phyloP scores from a whole-genome alignment of 441 rosid species.

The Populus hybrid region DNA sequence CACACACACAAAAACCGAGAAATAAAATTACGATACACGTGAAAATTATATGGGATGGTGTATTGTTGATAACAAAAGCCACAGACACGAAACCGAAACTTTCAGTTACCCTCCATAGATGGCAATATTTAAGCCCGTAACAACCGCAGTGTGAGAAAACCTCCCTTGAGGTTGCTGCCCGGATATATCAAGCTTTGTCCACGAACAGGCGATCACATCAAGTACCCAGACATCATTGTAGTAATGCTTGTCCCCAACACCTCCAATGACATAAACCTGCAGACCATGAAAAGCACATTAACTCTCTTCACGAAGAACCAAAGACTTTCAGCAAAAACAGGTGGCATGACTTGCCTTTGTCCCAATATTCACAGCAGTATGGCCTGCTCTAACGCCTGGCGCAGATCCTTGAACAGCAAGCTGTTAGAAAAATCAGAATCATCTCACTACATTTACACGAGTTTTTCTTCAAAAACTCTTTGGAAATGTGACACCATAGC shows the following conservation, averaged over 20 bases:
- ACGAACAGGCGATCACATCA: conserved; percentile 37
- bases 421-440: conserved; percentile 28
- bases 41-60: background rate
- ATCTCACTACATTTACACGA: background rate
- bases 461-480: background rate
- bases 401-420: conserved; percentile 46
- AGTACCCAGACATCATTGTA: conserved; percentile 71
- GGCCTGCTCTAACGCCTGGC: conserved; percentile 75
- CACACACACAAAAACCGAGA: background rate
- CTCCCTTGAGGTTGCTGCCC: conserved; percentile 75
- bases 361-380: conserved; percentile 55
- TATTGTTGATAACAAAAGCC: background rate
- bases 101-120: conserved; percentile 64
- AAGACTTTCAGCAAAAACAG: background rate
- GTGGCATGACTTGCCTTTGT: conserved; percentile 42
- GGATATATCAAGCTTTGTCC: conserved; percentile 45
- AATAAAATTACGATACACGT: background rate
- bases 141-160: conserved; percentile 71
- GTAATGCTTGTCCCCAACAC: conserved; percentile 69
- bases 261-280: conserved; percentile 67
- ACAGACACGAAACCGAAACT: background rate
- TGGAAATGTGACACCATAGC: background rate
- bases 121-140: conserved; percentile 37
- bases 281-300: background rate
- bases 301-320: background rate